phyloP scores from a whole-genome alignment of 2,329 filamentous ascomycete genomes.

The Pyricularia grisea region DNA sequence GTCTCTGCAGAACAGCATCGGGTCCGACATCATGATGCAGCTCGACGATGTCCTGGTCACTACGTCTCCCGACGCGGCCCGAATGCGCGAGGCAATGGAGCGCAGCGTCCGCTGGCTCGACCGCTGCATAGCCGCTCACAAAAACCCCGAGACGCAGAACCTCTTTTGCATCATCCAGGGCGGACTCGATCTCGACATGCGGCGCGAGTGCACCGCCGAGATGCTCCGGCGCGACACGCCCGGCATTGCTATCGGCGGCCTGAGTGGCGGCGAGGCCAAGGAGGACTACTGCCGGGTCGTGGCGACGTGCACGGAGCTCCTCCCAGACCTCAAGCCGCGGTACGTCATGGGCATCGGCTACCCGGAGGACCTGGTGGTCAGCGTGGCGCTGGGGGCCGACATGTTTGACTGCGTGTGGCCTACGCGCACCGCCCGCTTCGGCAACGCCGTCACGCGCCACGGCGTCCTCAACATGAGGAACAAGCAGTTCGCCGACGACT shows the following conservation, averaged over 20 bases:
- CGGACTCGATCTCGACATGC: constrained; percentile 79
- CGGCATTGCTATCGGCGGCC: constrained; percentile 89
- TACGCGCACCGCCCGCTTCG: constrained; percentile 89
- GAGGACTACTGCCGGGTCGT: constrained; percentile 87
- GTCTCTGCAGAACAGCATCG: constrained; percentile 89
- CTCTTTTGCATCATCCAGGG: constrained; percentile 99
- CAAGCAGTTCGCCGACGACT: constrained; percentile 67
- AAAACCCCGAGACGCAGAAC: constrained; percentile 74
- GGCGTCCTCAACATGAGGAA: constrained; percentile 83
- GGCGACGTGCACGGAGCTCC: constrained; percentile 68
- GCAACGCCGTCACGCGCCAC: constrained; percentile 75
- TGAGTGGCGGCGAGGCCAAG: constrained; percentile 94
- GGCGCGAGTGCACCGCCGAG: constrained; percentile 69
- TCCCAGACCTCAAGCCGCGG: constrained; percentile 87
- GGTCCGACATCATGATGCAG: constrained; percentile 99
- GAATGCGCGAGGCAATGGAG: constrained; percentile 93
- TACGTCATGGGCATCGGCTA: constrained; percentile 99
- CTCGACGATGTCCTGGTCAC: constrained; percentile 96
- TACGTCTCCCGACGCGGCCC: constrained; percentile 76
- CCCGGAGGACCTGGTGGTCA: constrained; percentile 90
- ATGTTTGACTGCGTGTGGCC: constrained; percentile 99
- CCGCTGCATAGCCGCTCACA: constrained; percentile 84
- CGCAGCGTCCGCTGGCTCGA: constrained; percentile 93
- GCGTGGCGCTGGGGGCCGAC: constrained; percentile 86
- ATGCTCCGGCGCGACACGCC: constrained; percentile 91